Evolutionary conservation across 2,329 filamentous ascomycete genomes (phyloP), one percentile per base, ranked within the genome.

Genomic region (Lachnellula willkommii): DNA sequence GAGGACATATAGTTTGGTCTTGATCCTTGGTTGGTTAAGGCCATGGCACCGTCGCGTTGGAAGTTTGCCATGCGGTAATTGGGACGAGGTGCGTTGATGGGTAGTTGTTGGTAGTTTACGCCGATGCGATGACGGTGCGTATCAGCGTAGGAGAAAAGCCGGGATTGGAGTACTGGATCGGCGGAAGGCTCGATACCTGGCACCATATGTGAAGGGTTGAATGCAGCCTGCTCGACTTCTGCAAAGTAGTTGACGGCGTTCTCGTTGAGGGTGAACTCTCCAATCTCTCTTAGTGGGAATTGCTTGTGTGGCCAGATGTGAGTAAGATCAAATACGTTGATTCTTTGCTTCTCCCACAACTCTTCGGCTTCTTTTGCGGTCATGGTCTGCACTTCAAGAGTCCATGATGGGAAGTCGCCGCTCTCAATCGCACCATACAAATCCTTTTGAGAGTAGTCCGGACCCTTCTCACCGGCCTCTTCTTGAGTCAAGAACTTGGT

Each of bases 91-190:
- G 59, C 50, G 50, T 71, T 69, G 56, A 80, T 74, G 0, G 79
- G 79, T 0, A 82, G 64, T 63, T 82, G 79, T 63, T 82, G 78
- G 66, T 81, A 82, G 68, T 82, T 82, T 58, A 72, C 73, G 9
- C 80, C 80, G n/a, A 83, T 63, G 22, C 79, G 76, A 67, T 82
- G 78, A 47, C 77, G 77, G 66, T 82, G 79, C 0, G 79, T 82
- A 64, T 88, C 85, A 11, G 82, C 78, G 71, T 88, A 88, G 1
- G 83, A 87, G 76, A 87, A 88, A 39, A 88, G 76, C 52, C 84
- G 82, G 35, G 79, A 80, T 68, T 88, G 84, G 1, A 88, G 73
- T 32, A 88, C 82, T 0, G 85, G 85, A 62, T 89, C 85, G 58
- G 83, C 82, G 2, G 83, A 86, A 2, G 84, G 80, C 69, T 87